phyloP scores from a whole-genome alignment of 2,329 filamentous ascomycete species.

The Geosmithia flava region DNA sequence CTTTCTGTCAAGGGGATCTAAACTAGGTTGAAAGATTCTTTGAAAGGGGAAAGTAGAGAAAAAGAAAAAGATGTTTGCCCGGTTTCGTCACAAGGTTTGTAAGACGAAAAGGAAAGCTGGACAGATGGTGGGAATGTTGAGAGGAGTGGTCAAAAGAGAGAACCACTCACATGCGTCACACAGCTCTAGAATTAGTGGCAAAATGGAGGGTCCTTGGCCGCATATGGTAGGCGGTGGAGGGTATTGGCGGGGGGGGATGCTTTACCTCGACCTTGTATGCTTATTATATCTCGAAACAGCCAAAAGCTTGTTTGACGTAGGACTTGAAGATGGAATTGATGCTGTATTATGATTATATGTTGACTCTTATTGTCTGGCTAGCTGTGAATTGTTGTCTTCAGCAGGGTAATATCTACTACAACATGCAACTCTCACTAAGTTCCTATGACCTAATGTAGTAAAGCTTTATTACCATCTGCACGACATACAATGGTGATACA shows the following conservation, averaged over 20 bases:
- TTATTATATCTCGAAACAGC: neutral
- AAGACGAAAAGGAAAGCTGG: neutral
- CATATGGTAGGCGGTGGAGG: neutral
- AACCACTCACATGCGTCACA: neutral
- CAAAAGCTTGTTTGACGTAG: neutral
- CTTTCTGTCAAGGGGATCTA: too few relatives aligned
- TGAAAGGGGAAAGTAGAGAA: neutral
- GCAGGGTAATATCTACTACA: too few relatives aligned
- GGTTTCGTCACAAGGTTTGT: neutral
- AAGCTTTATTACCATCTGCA: too few relatives aligned
- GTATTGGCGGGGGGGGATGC: neutral
- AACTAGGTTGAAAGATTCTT: too few relatives aligned
- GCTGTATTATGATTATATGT: too few relatives aligned
- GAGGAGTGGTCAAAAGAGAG: neutral
- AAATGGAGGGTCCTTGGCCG: neutral
- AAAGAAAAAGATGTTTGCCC: neutral
- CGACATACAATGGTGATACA: too few relatives aligned
- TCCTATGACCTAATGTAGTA: too few relatives aligned
- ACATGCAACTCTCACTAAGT: too few relatives aligned
- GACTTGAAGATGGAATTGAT: neutral
- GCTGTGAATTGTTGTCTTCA: too few relatives aligned
- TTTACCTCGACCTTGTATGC: neutral
- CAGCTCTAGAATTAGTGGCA: neutral
- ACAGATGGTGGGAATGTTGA: neutral
- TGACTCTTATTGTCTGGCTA: too few relatives aligned